Percentiles rank a stretch among this genome's conserved stretches.
These are phyloP conservation scores for Artomyces pyxidatus DNA, from an alignment of 768 basidiomycete genomes.

Conservation along the genomic window DNA sequence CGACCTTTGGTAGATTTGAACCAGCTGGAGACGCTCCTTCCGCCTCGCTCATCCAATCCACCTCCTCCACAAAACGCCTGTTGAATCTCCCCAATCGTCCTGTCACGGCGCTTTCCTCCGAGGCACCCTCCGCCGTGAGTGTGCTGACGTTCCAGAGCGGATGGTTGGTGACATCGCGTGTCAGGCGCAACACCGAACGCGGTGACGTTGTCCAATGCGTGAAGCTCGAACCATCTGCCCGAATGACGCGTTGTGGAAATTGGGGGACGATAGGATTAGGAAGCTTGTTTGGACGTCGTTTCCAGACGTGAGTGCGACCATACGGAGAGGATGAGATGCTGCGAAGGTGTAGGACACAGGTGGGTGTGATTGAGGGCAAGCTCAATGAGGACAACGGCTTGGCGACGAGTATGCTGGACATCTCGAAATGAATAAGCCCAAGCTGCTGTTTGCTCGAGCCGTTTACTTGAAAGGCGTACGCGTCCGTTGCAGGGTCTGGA, in stretches of 20 bases:
- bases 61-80: slow-evolving; percentile 54
- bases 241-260: slow-evolving; percentile 78
- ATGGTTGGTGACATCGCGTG: slow-evolving; percentile 85
- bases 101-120: slow-evolving; percentile 63
- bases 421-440: too few species aligned
- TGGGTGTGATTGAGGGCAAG: too few species aligned
- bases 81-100: slow-evolving; percentile 80
- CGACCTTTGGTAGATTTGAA: neutral
- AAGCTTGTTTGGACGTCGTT: slow-evolving; percentile 54
- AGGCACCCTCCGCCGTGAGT: slow-evolving; percentile 33
- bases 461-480: too few species aligned
- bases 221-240: slow-evolving; percentile 85
- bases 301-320: slow-evolving; percentile 78
- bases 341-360: slow-evolving; percentile 27
- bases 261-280: slow-evolving; percentile 82
- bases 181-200: slow-evolving; percentile 63
- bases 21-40: neutral
- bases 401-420: too few species aligned
- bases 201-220: slow-evolving; percentile 87
- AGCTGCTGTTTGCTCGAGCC: too few species aligned
- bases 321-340: slow-evolving; percentile 67
- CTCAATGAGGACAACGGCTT: too few species aligned
- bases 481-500: too few species aligned
- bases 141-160: slow-evolving; percentile 75
- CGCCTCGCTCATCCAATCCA: slow-evolving; percentile 23